These are phyloP conservation scores for Cladosporium sp. DNA, from an alignment of 2,329 filamentous ascomycete species.

Conservation along the genomic window DNA sequence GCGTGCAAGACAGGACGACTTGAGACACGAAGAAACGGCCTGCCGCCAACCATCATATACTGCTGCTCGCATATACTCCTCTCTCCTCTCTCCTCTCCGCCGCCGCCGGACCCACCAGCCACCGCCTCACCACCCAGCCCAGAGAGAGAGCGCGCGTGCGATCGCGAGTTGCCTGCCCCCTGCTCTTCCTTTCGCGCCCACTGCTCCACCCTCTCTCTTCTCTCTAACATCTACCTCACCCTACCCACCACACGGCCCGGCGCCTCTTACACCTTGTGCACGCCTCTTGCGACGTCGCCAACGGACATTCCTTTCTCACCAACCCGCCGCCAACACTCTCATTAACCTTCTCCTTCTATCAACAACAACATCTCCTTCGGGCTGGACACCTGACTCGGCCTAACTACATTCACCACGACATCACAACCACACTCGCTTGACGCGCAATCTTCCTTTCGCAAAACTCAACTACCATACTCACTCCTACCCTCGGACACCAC, in stretches of 20 bases:
- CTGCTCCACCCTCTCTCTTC: constrained; percentile 17
- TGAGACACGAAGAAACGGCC: constrained; percentile 18
- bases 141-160: neutral
- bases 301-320: constrained; percentile 16
- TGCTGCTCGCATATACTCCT: constrained; percentile 5
- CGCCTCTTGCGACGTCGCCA: constrained; percentile 14
- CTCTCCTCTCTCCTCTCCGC: neutral
- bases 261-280: constrained; percentile 12
- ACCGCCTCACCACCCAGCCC: constrained; percentile 9
- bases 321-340: neutral
- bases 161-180: constrained; percentile 13
- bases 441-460: constrained; percentile 16
- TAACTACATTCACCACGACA: constrained; percentile 13
- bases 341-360: constrained; percentile 5
- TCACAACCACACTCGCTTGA: constrained; percentile 22
- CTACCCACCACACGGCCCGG: constrained; percentile 14
- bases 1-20: neutral
- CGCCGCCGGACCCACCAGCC: constrained; percentile 14
- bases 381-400: constrained; percentile 20
- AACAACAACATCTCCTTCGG: neutral
- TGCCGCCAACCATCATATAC: neutral
- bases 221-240: neutral
- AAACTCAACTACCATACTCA: neutral
- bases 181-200: constrained; percentile 4
- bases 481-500: neutral